phyloP scores from a whole-genome alignment of 208 protist species.

The Crithidia fasciculata region DNA sequence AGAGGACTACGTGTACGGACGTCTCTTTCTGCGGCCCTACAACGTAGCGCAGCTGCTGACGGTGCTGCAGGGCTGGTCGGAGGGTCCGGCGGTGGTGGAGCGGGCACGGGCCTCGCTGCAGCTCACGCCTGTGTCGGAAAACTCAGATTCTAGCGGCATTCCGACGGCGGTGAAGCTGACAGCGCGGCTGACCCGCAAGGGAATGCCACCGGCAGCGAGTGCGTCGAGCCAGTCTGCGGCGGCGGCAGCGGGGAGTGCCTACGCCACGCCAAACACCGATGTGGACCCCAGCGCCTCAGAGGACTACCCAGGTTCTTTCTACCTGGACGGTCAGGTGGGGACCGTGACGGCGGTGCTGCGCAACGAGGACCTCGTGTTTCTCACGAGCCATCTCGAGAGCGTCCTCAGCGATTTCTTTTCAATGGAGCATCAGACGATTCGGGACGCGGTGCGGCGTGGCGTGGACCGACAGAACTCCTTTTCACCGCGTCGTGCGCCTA shows the following conservation, averaged over 20 bases:
- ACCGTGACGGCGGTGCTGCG: constrained; percentile 47
- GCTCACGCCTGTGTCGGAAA: constrained; percentile 21
- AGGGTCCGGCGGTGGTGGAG: constrained; percentile 35
- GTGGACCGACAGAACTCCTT: constrained; percentile 30
- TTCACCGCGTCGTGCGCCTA: neutral
- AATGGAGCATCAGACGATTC: constrained; percentile 70
- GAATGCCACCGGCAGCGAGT: neutral
- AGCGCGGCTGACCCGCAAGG: constrained; percentile 19
- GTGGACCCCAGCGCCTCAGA: constrained; percentile 20
- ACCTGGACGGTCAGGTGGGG: constrained; percentile 62
- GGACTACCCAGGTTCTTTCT: constrained; percentile 37
- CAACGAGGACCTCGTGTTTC: constrained; percentile 67
- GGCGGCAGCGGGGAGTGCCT: neutral
- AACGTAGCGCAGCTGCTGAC: constrained; percentile 86
- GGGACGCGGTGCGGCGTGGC: constrained; percentile 8
- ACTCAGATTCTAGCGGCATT: neutral
- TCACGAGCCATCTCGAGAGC: constrained; percentile 75
- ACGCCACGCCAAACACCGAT: neutral
- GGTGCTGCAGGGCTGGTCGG: constrained; percentile 70
- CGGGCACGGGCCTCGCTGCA: constrained; percentile 59
- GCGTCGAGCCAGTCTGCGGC: too few relatives aligned
- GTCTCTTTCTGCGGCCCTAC: constrained; percentile 84
- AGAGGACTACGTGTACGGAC: constrained; percentile 74
- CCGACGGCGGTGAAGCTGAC: constrained; percentile 24
- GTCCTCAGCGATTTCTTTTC: constrained; percentile 79